Conservation (phyloP, 2,329 filamentous ascomycete genomes). For the Penicillium sp. region DNA sequence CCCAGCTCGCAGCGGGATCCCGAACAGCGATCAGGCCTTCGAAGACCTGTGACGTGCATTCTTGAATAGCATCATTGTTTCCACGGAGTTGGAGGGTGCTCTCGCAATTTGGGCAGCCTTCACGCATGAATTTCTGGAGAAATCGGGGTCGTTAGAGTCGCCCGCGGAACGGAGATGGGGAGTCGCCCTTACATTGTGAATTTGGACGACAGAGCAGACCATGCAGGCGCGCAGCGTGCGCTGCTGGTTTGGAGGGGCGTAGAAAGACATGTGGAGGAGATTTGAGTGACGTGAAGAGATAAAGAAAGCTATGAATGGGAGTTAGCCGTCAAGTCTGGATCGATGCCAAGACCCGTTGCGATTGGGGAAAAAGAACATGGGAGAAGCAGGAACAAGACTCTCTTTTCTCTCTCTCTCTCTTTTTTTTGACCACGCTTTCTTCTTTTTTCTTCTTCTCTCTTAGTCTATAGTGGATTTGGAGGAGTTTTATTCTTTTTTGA, state of each 20-base stretch:
- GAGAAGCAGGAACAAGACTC: constrained; percentile 21
- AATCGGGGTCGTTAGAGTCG: constrained; percentile 1
- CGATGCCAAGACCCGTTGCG: constrained; percentile 33
- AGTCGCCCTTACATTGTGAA: constrained; percentile 61
- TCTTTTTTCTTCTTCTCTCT: constrained; percentile 7
- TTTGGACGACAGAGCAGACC: constrained; percentile 95
- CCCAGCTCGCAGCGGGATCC: constrained; percentile 84
- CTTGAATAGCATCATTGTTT: constrained; percentile 76
- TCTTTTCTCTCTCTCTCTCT: constrained; percentile 1
- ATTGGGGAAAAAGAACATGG: constrained; percentile 24
- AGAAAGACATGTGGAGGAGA: constrained; percentile 53
- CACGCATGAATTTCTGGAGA: constrained; percentile 72
- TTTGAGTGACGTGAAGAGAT: constrained; percentile 3
- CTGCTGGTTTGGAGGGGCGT: constrained; percentile 71
- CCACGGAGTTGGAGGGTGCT: constrained; percentile 80
- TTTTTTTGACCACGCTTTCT: constrained; percentile 5
- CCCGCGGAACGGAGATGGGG: constrained; percentile 7
- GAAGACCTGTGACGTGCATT: constrained; percentile 94
- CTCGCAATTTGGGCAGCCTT: constrained; percentile 97
- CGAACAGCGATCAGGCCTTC: constrained; percentile 86
- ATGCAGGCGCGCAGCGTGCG: constrained; percentile 94
- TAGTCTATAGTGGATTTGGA: neutral
- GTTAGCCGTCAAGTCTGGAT: constrained; percentile 28
- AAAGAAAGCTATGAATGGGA: constrained; percentile 10
- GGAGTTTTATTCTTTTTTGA: constrained; percentile 1